Base-by-base conservation (phyloP, 108 stramenopile genomes). In the Fragilaria radians region DNA sequence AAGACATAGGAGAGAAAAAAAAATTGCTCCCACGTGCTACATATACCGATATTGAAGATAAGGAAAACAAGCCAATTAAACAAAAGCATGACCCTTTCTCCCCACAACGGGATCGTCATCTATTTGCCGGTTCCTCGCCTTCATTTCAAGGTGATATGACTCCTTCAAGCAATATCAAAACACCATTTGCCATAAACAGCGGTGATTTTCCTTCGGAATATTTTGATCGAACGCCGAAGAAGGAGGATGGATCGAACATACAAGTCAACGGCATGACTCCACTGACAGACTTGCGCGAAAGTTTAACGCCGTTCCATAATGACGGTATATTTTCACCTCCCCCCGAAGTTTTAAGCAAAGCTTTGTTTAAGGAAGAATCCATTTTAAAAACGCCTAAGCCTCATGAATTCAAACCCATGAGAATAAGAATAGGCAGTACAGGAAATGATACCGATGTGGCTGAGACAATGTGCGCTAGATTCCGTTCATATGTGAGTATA, bases 241-340 rank as follows among this genome's bases (percentile, higher is more conserved):
- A 19, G 3, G 33, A 34, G 9, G 22, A 22, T 19, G 25, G n/a
- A 4, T 30, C 32, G 33, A 57, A 21, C 4, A 33, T 32, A 19
- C n/a, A 32, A 32, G 3, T 33, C n/a, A 22, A 57, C 2, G 55
- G 55, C 28, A 57, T 57, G 55, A 57, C 55, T 2, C 55, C 55
- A 32, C n/a, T 57, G 32, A 27, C 55, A 19, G 19, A 57, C 2
- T 29, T 57, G 21, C 22, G 28, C 4, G 55, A 57, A n/a, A 36
- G 25, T 3, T 57, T 57, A n/a, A 21, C 32, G 19, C n/a, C 55
- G n/a, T n/a, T 27, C 2, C 14, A 18, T 19, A 14, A 19, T 27
- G 33, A 32, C 33, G 55, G 33, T 33, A 28, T 32, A 22, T 57
- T 2, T 57, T 57, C 32, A 21, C 30, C n/a, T 36, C 55, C n/a